These are phyloP conservation scores for Pseudisothecium myosuroides DNA, from an alignment of 225 moss, liverwort and hornwort species.

Conservation along the genomic window DNA sequence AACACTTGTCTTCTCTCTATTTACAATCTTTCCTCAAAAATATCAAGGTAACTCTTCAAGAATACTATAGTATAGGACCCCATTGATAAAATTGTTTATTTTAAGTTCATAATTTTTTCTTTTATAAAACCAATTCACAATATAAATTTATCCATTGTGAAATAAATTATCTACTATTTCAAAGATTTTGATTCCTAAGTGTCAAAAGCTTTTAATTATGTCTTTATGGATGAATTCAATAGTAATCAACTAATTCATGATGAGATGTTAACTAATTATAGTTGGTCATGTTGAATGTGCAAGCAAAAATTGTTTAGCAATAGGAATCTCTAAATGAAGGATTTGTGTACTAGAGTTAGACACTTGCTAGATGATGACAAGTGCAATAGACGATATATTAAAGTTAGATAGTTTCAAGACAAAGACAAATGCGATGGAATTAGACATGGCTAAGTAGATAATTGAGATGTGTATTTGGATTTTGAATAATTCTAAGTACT, in stretches of 20 bases:
- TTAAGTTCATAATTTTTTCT: background rate
- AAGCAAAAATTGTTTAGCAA: background rate
- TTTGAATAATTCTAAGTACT: background rate
- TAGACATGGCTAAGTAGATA: background rate
- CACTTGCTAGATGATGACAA: background rate
- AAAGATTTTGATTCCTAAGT: background rate
- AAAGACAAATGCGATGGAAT: background rate
- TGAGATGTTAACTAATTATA: background rate
- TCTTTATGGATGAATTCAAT: background rate
- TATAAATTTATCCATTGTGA: background rate
- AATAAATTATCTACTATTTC: background rate
- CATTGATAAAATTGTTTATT: background rate
- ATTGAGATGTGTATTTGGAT: background rate
- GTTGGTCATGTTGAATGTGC: accelerated
- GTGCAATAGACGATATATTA: background rate
- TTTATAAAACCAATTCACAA: background rate
- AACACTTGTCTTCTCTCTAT: background rate
- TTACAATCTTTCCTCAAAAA: background rate
- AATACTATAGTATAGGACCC: background rate
- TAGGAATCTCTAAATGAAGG: background rate
- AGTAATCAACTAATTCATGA: background rate
- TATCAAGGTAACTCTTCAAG: background rate
- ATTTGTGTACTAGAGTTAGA: accelerated
- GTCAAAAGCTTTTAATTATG: background rate
- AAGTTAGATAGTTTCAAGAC: background rate